Percentiles rank a stretch among this genome's conserved stretches.
Conservation (phyloP, 2,329 filamentous ascomycete genomes). For the Chalaropsis thielavioides region DNA sequence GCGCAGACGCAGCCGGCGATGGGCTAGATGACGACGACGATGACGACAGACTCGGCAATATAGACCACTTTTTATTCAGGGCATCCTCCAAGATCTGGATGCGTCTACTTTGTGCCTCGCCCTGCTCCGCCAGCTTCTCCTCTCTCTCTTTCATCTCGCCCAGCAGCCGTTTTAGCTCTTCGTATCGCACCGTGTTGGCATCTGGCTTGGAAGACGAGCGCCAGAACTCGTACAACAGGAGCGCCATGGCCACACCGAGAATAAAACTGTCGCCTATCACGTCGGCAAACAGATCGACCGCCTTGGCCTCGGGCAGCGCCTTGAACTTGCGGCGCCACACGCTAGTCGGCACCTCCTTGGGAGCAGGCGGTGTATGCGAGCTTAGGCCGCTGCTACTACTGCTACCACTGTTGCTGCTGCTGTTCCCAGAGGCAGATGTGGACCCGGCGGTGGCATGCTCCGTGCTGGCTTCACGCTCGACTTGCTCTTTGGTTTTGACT, state of each 20-base stretch:
- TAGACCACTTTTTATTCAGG: conserved; percentile 37
- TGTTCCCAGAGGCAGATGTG: not conserved
- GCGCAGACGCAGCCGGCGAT: not conserved
- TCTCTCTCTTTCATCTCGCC: conserved; percentile 37
- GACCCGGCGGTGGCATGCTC: not conserved
- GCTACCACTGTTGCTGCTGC: not conserved
- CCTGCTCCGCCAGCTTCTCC: conserved; percentile 33
- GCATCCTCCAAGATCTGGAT: conserved; percentile 40
- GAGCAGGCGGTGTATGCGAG: not conserved
- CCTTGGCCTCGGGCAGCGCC: conserved; percentile 48
- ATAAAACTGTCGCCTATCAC: conserved; percentile 51
- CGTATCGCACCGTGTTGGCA: conserved; percentile 37
- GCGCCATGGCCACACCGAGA: conserved; percentile 39
- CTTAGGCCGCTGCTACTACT: not conserved
- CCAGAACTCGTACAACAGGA: conserved; percentile 50
- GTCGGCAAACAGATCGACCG: conserved; percentile 52
- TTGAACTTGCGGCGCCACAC: conserved; percentile 50
- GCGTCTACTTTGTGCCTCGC: conserved; percentile 33
- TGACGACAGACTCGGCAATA: conserved; percentile 28
- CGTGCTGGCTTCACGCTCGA: conserved; percentile 33
- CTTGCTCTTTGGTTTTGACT: conserved; percentile 49
- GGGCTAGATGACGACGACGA: not conserved
- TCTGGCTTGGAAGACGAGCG: conserved; percentile 47
- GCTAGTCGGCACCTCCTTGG: conserved; percentile 24
- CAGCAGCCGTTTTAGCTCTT: conserved; percentile 34